Base-by-base conservation (phyloP, 2,329 filamentous ascomycete genomes). In the Microdochium paspali region DNA sequence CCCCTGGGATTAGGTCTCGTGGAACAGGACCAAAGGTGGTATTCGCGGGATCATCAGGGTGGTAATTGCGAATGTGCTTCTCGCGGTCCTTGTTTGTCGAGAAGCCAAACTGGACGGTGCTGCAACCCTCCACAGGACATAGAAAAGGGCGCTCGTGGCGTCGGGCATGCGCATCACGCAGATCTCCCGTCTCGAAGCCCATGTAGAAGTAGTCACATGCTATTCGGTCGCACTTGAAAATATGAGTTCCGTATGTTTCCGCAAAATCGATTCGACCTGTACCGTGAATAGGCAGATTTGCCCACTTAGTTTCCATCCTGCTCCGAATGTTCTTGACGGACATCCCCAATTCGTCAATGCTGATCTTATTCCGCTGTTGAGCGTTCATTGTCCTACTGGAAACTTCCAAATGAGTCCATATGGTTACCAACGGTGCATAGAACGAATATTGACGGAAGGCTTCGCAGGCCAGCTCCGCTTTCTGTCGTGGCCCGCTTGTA, bases 161-260 rank as follows among this genome's bases (percentile, higher is more conserved):
- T 42, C 58, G 56, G 10, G 61, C 47, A 49, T 74, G 71, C 3
- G 51, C 47, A 1, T 71, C 63, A 6, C 61, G 58, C 0, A 51
- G 52, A 10, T 56, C 51, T 1, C 52, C 40, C 9, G 54, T 58
- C 6, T 55, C 54, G 54, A 70, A 72, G 0, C 71, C 71, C 35
- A 68, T 57, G 42, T 69, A 60, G 53, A 72, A 74, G 55, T 62
- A 69, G 10, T 56, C 57, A 53, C 71, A 73, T 2, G 56, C 63
- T 10, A 66, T 57, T n/a, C 60, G 62, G 2, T 55, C 49, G 52
- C 71, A 73, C 48, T 72, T 72, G 60, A 61, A 73, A 10, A 59
- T 43, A 9, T 60, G 61, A 3, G 51, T 26, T 4, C 70, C 69
- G 48, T 73, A 72, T 39, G 61, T 64, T 24, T 53, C 44, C 48